phyloP scores from a whole-genome alignment of 306 rosid genomes.

The Trifolium dubium region DNA sequence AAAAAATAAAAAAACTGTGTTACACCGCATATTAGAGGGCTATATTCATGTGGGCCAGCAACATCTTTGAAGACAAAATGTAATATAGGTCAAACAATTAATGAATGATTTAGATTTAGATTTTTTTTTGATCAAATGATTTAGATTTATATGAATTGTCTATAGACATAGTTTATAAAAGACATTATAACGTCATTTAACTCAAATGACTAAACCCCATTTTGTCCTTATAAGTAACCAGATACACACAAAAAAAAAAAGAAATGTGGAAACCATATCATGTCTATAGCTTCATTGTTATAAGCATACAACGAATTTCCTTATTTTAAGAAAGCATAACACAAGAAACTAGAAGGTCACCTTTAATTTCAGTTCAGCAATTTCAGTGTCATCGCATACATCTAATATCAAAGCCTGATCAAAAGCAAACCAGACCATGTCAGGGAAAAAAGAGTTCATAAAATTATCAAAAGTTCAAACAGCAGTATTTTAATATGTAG shows the following conservation, averaged over 20 bases:
- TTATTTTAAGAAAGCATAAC: slow-evolving; percentile 25
- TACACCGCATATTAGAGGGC: neutral
- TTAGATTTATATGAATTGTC: neutral
- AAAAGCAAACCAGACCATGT: slow-evolving; percentile 49
- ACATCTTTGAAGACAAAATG: neutral
- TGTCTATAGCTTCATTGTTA: slow-evolving; percentile 7
- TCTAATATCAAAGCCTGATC: slow-evolving; percentile 85
- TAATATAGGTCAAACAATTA: slow-evolving; percentile 13
- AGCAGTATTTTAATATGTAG: slow-evolving; percentile 29
- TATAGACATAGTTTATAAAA: neutral
- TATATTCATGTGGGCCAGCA: neutral
- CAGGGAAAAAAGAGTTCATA: slow-evolving; percentile 33
- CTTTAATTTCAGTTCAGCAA: slow-evolving; percentile 96
- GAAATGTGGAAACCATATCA: slow-evolving; percentile 14
- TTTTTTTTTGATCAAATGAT: no score
- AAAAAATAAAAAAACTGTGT: neutral
- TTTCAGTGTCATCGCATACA: slow-evolving; percentile 92
- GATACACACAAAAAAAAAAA: slow-evolving; percentile 21
- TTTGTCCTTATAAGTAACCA: neutral
- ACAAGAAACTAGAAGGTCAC: slow-evolving; percentile 55
- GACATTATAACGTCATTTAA: slow-evolving; percentile 1
- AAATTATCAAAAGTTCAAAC: slow-evolving; percentile 28
- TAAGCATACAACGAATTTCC: slow-evolving; percentile 20
- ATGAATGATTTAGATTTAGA: neutral
- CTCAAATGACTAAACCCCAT: neutral